Conservation (phyloP, 208 protist genomes). For the Leishmania guyanensis region DNA sequence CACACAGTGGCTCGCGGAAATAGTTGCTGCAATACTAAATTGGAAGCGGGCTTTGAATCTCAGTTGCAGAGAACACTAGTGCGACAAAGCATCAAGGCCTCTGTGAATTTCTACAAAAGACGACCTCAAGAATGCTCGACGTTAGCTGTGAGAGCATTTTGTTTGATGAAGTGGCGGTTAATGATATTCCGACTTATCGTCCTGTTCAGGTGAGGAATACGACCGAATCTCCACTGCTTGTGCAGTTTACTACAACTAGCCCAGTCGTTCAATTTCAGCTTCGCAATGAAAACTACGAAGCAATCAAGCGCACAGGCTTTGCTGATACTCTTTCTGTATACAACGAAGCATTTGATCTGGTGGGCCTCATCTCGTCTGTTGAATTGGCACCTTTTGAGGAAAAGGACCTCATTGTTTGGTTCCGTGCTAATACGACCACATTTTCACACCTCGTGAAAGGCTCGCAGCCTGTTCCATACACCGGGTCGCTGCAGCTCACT, state of each 20-base stretch:
- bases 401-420: slow-evolving; percentile 60
- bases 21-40: not conserved
- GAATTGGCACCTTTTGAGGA: slow-evolving; percentile 42
- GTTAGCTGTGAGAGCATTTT: slow-evolving; percentile 14
- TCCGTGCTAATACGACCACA: slow-evolving; percentile 47
- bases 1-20: not conserved
- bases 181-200: slow-evolving; percentile 67
- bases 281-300: slow-evolving; percentile 59
- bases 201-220: slow-evolving; percentile 48
- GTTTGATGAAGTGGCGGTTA: slow-evolving; percentile 73
- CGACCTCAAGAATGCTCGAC: slow-evolving; percentile 1
- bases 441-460: slow-evolving; percentile 64
- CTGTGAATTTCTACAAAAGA: not conserved
- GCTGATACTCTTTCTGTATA: slow-evolving; percentile 36
- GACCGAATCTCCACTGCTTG: slow-evolving; percentile 30
- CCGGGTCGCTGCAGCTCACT: slow-evolving; percentile 48
- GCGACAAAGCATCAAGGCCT: not conserved
- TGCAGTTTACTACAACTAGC: slow-evolving; percentile 45
- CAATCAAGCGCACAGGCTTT: slow-evolving; percentile 21
- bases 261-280: slow-evolving; percentile 55
- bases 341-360: slow-evolving; percentile 64
- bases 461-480: slow-evolving; percentile 37
- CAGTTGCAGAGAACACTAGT: not conserved
- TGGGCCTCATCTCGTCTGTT: slow-evolving; percentile 48
- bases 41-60: not conserved